Evolutionary conservation across 306 rosid species (phyloP), one percentile per base, ranked within the genome.

Genomic region (Malus asiatica): DNA sequence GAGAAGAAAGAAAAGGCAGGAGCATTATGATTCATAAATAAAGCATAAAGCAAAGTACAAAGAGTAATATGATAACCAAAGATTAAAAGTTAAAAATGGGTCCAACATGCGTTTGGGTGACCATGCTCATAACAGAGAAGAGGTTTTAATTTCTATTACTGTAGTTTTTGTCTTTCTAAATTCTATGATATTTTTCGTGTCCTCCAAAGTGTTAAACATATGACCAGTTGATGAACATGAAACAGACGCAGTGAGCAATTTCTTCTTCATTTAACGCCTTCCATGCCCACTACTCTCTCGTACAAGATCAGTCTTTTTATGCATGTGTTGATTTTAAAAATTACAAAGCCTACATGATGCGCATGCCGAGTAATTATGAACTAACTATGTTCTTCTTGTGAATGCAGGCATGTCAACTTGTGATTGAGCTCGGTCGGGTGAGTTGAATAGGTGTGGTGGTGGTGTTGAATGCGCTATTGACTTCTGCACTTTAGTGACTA

Each of bases 221-320:
- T n/a, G 97, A 92, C 97, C 97, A 92, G 83, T 90, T 92, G 84
- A 92, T 83, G 81, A 92, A 95, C 96, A 89, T 90, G 83, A 95
- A 95, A 79, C 97, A 92, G 71, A 95, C 86, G 75, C 99, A 95
- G 70, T 92, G 97, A 82, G 91, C 96, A 0, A 86, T 90, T 89
- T 95, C 97, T 82, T 90, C 97, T 77, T 92, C 97, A 60, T 90
- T 87, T 77, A 92, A 48, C 29, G 90, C 99, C 91, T 95, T 95
- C 99, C 99, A 92, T 46, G 99, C 97, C 97, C 70, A 95, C 97
- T 45, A 97, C 97, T 88, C 93, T 89, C 81, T 95, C 99, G 44
- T 89, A 95, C 1, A 97, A 89, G 66, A 92, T 84, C 69, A 96
- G 87, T 86, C 99, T 90, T 38, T 97, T 97, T 97, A 95, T 95